These are phyloP conservation scores for Melanogaster broomeanus DNA, from an alignment of 768 basidiomycete species.

Conservation along the genomic window DNA sequence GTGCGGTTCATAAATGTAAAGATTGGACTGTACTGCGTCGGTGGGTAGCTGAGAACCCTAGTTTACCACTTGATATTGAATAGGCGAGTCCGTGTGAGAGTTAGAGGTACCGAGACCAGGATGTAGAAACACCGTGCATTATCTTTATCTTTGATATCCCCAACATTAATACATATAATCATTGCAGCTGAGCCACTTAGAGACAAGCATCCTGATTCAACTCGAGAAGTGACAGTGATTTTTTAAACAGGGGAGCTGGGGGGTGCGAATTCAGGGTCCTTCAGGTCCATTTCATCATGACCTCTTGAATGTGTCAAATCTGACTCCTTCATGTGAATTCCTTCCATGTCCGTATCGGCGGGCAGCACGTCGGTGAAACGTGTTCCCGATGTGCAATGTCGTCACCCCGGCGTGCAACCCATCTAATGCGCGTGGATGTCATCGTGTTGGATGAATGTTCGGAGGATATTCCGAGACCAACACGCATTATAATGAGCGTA, in stretches of 20 bases:
- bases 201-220: too few species aligned
- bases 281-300: constrained; percentile 3
- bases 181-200: too few species aligned
- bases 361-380: constrained; percentile 20
- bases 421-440: constrained; percentile 26
- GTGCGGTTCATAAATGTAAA: constrained; percentile 32
- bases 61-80: constrained; percentile 20
- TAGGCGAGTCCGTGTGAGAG: background rate
- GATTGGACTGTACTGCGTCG: constrained; percentile 35
- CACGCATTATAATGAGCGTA: constrained; percentile 38
- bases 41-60: constrained; percentile 30
- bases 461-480: constrained; percentile 31
- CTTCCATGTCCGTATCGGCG: constrained; percentile 21
- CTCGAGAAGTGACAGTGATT: background rate
- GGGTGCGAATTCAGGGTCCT: background rate
- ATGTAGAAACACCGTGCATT: too few species aligned
- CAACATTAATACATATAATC: too few species aligned
- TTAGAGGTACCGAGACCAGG: too few species aligned
- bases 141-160: too few species aligned
- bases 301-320: background rate
- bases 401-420: constrained; percentile 15
- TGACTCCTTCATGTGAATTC: constrained; percentile 3
- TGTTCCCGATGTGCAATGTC: constrained; percentile 16
- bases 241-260: background rate
- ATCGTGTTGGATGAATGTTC: constrained; percentile 17